These are phyloP conservation scores for Blepharisma japonicum DNA, from an alignment of 73 alveolate genomes.

Conservation along the genomic window DNA sequence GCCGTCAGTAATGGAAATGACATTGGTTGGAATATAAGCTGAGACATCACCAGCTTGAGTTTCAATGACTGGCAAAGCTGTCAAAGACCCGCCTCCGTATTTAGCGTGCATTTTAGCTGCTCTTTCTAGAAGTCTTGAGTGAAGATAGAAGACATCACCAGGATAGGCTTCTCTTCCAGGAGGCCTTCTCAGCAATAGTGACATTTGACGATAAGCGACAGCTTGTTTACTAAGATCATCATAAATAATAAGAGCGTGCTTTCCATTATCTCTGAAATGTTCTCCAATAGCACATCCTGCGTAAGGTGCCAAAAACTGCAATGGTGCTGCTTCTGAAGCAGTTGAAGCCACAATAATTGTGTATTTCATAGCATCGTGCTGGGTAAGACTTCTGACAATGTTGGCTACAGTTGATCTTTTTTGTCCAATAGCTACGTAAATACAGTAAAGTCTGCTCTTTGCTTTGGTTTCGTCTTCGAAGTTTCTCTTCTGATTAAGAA, in stretches of 20 bases:
- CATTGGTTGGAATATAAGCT: constrained; percentile 97
- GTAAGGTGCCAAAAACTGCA: constrained; percentile 89
- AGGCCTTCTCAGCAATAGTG: constrained; percentile 93
- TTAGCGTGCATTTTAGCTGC: constrained; percentile 92
- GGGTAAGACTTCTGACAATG: constrained; percentile 78
- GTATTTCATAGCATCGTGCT: constrained; percentile 83
- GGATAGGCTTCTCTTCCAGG: constrained; percentile 98
- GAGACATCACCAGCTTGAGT: constrained; percentile 98
- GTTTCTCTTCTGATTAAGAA: constrained; percentile 82
- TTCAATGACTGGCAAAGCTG: constrained; percentile 97
- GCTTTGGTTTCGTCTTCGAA: constrained; percentile 62
- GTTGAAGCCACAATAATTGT: constrained; percentile 94
- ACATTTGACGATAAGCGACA: constrained; percentile 92
- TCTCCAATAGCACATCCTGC: constrained; percentile 98
- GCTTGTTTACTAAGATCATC: constrained; percentile 93
- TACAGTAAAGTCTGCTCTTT: constrained; percentile 87
- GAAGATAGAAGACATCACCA: constrained; percentile 84
- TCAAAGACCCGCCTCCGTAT: constrained; percentile 91
- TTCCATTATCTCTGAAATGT: constrained; percentile 96
- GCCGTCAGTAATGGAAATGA: constrained; percentile 97
- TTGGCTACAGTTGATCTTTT: constrained; percentile 95
- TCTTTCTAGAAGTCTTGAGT: constrained; percentile 83
- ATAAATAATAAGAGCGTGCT: constrained; percentile 89
- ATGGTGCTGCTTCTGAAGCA: constrained; percentile 95
- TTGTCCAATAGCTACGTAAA: constrained; percentile 98